Evolutionary conservation across 148 eudicot species (phyloP).

Genomic region (Vaccinium vitisidaea): DNA sequence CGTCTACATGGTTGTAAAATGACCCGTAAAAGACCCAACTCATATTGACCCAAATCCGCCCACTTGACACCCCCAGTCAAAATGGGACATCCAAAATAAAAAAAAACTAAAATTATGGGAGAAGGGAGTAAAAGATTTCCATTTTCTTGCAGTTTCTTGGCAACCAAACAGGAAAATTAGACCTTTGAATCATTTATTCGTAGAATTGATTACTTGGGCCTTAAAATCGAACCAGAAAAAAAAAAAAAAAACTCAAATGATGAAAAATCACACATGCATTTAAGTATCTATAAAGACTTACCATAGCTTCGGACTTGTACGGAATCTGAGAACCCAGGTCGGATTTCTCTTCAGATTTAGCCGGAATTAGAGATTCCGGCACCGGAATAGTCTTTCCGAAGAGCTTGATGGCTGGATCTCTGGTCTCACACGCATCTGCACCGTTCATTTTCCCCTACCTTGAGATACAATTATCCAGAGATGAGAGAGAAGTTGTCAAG

Average conservation of each 20-base stretch:
- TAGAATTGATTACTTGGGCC: background rate
- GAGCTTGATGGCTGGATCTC: constrained; percentile 6
- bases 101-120: no score
- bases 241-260: background rate
- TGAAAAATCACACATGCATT: background rate
- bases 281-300: background rate
- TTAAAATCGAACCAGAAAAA: background rate
- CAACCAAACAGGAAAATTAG: background rate
- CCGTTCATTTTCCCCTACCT: background rate
- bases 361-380: background rate
- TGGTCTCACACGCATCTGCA: background rate
- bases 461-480: background rate
- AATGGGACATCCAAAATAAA: no score
- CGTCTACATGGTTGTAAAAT: no score
- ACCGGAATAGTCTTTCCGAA: constrained; percentile 8
- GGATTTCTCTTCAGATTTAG: background rate
- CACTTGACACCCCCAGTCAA: no score
- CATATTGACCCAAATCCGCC: no score
- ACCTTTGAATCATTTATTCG: background rate
- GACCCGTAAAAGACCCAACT: no score
- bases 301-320: background rate
- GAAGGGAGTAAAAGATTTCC: no score
- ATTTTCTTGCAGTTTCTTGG: no score
- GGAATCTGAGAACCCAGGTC: background rate
- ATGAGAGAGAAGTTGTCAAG: background rate